Percentiles rank a stretch among this genome's conserved stretches.
Conservation (phyloP, 176 grass and related monocot species). For the Musa beccarii region DNA sequence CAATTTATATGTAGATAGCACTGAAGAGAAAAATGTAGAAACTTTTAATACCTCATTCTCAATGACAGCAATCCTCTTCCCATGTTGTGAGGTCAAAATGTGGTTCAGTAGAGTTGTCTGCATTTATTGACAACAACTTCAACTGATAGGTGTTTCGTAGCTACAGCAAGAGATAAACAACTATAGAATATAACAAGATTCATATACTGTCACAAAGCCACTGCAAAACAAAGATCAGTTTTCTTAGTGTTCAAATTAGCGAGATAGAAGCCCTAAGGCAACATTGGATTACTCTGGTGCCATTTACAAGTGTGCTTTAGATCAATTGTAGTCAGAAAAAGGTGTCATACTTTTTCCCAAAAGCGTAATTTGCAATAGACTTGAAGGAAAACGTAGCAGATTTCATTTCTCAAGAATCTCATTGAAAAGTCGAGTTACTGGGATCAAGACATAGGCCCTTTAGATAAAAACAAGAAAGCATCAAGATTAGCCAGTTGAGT, state of each 20-base stretch:
- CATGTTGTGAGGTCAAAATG: constrained; percentile 60
- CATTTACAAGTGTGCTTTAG: no score
- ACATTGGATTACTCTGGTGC: no score
- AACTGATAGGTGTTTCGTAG: not conserved
- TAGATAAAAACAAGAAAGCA: not conserved
- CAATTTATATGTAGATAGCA: not conserved
- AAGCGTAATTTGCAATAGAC: no score
- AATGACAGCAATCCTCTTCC: constrained; percentile 63
- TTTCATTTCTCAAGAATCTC: no score
- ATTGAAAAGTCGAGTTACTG: not conserved
- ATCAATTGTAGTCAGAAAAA: no score
- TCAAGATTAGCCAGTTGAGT: not conserved
- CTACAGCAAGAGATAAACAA: not conserved
- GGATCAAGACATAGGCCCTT: not conserved
- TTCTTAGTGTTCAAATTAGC: not conserved
- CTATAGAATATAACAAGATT: not conserved
- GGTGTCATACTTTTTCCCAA: no score
- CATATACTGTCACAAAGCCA: not conserved
- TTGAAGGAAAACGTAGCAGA: no score
- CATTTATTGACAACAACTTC: not conserved
- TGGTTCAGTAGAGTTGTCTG: constrained; percentile 70
- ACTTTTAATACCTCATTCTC: constrained; percentile 53
- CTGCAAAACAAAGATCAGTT: not conserved
- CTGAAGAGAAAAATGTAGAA: not conserved
- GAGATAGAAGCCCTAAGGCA: no score